Conservation (phyloP, 257 asterid species). For the Rhazya stricta region DNA sequence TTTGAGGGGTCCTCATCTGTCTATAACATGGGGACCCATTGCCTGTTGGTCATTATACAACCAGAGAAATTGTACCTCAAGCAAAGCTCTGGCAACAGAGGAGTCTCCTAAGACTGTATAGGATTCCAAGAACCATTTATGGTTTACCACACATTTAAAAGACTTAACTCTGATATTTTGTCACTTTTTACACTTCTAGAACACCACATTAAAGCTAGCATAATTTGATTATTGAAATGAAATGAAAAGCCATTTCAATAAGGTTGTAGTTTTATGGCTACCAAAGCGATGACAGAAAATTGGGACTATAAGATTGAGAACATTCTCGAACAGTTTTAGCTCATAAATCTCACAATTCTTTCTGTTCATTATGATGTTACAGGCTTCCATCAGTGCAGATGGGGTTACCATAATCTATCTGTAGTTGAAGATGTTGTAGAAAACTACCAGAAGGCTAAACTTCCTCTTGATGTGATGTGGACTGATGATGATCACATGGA, state of each 20-base stretch:
- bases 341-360: background rate
- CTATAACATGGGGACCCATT: conserved; percentile 2
- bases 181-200: background rate
- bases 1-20: conserved; percentile 20
- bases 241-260: background rate
- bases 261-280: background rate
- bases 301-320: background rate
- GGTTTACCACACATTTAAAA: background rate
- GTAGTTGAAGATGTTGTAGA: conserved; percentile 90
- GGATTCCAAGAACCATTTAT: background rate
- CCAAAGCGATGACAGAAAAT: background rate
- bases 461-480: conserved; percentile 97
- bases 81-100: too few species aligned
- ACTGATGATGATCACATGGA: conserved; percentile 99
- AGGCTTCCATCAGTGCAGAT: conserved; percentile 98
- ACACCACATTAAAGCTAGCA: background rate
- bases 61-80: background rate
- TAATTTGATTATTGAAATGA: background rate
- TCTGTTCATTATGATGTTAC: conserved; percentile 17
- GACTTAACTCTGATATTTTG: background rate
- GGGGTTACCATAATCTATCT: conserved; percentile 92
- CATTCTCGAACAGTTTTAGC: background rate
- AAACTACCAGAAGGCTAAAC: conserved; percentile 61
- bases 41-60: conserved; percentile 8
- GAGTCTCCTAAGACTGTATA: background rate